Evolutionary conservation across 768 basidiomycete species (phyloP).

Genomic region (Mycena vulgaris): DNA sequence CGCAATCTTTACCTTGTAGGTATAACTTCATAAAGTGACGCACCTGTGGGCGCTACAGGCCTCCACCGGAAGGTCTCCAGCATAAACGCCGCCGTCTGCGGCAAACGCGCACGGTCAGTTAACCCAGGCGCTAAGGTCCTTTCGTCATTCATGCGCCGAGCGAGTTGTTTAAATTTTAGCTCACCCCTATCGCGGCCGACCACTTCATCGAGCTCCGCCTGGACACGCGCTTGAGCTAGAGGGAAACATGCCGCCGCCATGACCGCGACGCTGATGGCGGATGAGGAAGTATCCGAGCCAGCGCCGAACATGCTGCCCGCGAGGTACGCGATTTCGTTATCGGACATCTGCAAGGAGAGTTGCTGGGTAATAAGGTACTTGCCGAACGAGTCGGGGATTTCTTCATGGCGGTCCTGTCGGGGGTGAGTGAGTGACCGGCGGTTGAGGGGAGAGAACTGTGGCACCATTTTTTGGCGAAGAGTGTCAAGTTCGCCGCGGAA

Average conservation of each 20-base stretch:
- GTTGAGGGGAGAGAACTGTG: not conserved
- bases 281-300: conserved; percentile 65
- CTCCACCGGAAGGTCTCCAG: conserved; percentile 17
- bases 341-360: conserved; percentile 63
- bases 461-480: not conserved
- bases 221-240: conserved; percentile 64
- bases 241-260: conserved; percentile 72
- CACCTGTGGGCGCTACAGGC: conserved; percentile 42
- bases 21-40: not conserved
- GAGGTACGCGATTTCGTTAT: conserved; percentile 73
- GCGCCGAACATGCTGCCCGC: conserved; percentile 77
- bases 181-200: conserved; percentile 55
- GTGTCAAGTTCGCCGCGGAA: not conserved
- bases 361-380: conserved; percentile 62
- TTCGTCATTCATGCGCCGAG: not conserved
- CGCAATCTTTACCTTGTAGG: too few species aligned
- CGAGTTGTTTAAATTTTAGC: not conserved
- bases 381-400: not conserved
- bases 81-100: not conserved
- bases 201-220: conserved; percentile 68
- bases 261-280: conserved; percentile 64
- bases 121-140: not conserved
- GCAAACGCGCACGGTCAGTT: not conserved
- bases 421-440: not conserved
- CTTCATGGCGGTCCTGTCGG: not conserved